A percentile compares a stretch with the other conserved stretches of the same genome.
These are phyloP conservation scores for Pythium angustatum DNA, from an alignment of 352 stramenopile species.

Conservation along the genomic window DNA sequence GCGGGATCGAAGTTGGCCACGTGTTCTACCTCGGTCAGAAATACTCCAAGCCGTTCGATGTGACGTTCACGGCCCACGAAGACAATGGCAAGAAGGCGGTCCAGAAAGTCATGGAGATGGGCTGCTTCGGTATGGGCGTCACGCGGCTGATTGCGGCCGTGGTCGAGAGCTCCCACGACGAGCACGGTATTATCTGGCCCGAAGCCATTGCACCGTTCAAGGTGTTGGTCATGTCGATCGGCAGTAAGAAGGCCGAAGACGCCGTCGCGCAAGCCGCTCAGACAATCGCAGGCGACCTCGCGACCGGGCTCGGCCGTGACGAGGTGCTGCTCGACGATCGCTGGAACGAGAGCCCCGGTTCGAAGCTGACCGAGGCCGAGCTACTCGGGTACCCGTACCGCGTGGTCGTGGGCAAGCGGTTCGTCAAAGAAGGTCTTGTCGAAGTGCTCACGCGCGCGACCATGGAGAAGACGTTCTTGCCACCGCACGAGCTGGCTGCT, in stretches of 20 bases:
- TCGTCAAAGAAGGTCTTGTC: conserved; percentile 69
- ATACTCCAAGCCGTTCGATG: conserved; percentile 83
- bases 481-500: conserved; percentile 37
- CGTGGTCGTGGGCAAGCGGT: conserved; percentile 82
- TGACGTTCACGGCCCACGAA: conserved; percentile 47
- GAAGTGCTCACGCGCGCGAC: conserved; percentile 71
- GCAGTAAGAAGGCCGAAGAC: conserved; percentile 57
- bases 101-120: conserved; percentile 82
- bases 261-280: conserved; percentile 43
- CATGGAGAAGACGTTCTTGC: conserved; percentile 64
- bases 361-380: conserved; percentile 84
- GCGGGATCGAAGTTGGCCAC: conserved; percentile 88
- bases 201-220: conserved; percentile 80
- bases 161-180: conserved; percentile 81
- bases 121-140: conserved; percentile 88
- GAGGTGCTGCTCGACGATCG: conserved; percentile 86
- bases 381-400: conserved; percentile 86
- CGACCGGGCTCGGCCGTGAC: conserved; percentile 33
- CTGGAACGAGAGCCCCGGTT: conserved; percentile 76
- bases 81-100: conserved; percentile 31
- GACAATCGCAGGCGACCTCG: conserved; percentile 55
- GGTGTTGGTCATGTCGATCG: conserved; percentile 76
- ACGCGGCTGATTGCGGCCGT: conserved; percentile 76
- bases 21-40: conserved; percentile 90
- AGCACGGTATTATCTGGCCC: conserved; percentile 81